Base-by-base conservation (phyloP, 169 alveolate genomes). In the Plasmodium sp. region DNA sequence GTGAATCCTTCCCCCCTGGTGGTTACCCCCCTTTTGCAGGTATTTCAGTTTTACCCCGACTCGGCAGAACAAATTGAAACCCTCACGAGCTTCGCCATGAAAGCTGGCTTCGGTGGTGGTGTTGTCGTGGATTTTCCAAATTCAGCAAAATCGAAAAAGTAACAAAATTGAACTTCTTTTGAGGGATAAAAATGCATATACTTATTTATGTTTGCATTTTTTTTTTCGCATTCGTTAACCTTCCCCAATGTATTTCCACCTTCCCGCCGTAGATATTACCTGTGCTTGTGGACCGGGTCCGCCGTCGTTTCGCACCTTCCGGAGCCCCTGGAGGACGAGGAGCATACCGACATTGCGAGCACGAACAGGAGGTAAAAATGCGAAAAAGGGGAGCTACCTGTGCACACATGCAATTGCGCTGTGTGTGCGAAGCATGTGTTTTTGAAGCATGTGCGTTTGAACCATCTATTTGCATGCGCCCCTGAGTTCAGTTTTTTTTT, bases 71-170 rank as follows among this genome's bases (percentile, higher is more conserved):
- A 99, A 96, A 96, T 98, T 9, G 99, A 98, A 86, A 96, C 98
- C 98, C 97, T 99, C 5, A 98, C 99, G 1, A 97, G 97, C 80
- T 97, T 99, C 34, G 99, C 99, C 43, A 95, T 98, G 92, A 98
- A 98, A 92, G 96, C 98, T 77, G 99, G 99, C 31, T 99, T 99
- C 91, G 98, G 98, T 33, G 99, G 99, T 0, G 99, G 99, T 45
- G 97, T 99, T 33, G 98, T 99, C 41, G 99, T 99, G 27, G 99
- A 99, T 93, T 98, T 96, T 85, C 99, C 99, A 4, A 97, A 99
- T 93, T 98, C 99, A 56, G 95, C 99, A 18, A 99, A 98, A 97
- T 99, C 99, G 5, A 99, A 99, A 96, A 99, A 99, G 97, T 98
- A 27, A 85, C n/a, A 14, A 75, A 48, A 34, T 39, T 88, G 81